A percentile compares a stretch with the other conserved stretches of the same genome.
These are phyloP conservation scores for Euptelea pleiosperma DNA, from an alignment of 164 flowering plant species.

Conservation along the genomic window DNA sequence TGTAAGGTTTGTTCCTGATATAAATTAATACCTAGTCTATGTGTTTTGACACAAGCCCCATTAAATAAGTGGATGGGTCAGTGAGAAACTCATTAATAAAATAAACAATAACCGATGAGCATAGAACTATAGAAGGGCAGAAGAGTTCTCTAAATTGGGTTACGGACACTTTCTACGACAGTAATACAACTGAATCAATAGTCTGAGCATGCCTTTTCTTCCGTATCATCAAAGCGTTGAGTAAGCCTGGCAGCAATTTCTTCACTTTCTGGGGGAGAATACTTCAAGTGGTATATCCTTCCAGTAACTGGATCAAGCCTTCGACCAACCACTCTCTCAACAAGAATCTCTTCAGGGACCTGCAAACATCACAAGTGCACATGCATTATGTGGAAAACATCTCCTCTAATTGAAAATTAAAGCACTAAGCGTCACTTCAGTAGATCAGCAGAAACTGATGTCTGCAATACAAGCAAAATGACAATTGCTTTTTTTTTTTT, in stretches of 20 bases:
- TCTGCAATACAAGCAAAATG: background rate
- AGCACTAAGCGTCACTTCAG: background rate
- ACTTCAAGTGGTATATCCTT: conserved; percentile 86
- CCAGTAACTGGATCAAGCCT: conserved; percentile 98
- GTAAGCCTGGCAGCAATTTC: conserved; percentile 91
- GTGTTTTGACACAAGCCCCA: background rate
- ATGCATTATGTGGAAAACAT: background rate
- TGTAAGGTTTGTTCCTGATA: background rate
- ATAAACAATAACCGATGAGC: background rate
- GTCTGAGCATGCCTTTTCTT: conserved; percentile 65
- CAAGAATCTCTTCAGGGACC: conserved; percentile 92
- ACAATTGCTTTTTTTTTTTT: background rate
- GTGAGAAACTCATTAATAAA: background rate
- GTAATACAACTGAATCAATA: background rate
- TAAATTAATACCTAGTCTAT: background rate
- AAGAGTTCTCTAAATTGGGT: background rate
- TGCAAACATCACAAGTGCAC: conserved; percentile 22
- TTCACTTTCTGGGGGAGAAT: conserved; percentile 91
- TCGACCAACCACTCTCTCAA: conserved; percentile 95
- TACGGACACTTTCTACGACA: background rate
- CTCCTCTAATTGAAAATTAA: background rate
- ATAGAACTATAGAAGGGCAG: background rate
- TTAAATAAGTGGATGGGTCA: background rate
- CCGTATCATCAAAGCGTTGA: conserved; percentile 97
- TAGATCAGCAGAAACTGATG: background rate